Evolutionary conservation across 306 rosid species (phyloP).

Genomic region (Prunus salicina): DNA sequence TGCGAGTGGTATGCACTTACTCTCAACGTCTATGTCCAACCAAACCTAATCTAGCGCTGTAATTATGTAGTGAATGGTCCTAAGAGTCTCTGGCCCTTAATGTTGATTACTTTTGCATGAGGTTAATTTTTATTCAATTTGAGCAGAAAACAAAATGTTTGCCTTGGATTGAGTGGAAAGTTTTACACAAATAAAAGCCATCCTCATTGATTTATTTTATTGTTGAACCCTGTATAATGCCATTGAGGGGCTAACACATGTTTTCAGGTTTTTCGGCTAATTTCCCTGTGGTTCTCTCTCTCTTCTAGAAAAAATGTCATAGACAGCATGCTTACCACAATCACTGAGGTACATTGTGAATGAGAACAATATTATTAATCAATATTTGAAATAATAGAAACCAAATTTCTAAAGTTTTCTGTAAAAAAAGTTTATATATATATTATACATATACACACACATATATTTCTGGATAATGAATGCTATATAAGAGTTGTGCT

Average conservation of each 20-base stretch:
- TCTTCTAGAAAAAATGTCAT: constrained; percentile 58
- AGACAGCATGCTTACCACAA: constrained; percentile 67
- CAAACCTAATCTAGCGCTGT: not conserved
- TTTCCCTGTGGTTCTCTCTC: constrained; percentile 88
- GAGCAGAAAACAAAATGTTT: not conserved
- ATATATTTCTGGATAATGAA: not conserved
- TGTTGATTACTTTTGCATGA: not conserved
- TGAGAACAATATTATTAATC: not conserved
- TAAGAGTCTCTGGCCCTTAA: not conserved
- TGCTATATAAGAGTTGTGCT: not conserved
- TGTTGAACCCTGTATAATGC: constrained; percentile 8
- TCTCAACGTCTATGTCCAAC: constrained; percentile 11
- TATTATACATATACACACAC: not conserved
- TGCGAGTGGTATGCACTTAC: constrained; percentile 78
- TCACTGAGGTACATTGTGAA: constrained; percentile 53
- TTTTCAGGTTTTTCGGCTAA: constrained; percentile 81
- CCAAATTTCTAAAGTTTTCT: not conserved
- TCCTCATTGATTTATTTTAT: not conserved
- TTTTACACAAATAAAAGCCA: not conserved
- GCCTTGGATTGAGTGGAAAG: constrained; percentile 1
- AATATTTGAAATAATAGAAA: not conserved
- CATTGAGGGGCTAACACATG: constrained; percentile 22
- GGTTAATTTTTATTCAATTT: not conserved
- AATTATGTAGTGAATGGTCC: not conserved
- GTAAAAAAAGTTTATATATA: not conserved